Evolutionary conservation across 805 yeast species (phyloP).

Genomic region (Saturnispora sanitii): DNA sequence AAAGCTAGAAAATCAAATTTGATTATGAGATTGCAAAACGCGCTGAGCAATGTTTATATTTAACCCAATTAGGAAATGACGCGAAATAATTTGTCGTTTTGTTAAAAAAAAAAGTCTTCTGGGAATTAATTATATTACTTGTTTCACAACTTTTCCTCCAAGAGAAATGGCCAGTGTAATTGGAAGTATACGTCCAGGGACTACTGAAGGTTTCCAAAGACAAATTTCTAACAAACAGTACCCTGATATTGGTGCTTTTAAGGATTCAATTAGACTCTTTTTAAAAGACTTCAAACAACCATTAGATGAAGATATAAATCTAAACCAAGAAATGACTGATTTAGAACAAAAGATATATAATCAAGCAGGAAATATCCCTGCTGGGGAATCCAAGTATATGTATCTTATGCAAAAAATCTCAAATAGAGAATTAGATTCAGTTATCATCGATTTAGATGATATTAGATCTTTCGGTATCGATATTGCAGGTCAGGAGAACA

Average conservation of each 20-base stretch:
- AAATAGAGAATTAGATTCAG: constrained; percentile 64
- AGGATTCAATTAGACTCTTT: constrained; percentile 52
- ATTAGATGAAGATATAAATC: constrained; percentile 15
- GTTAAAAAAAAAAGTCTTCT: not conserved
- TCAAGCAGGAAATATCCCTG: constrained; percentile 17
- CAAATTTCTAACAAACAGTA: constrained; percentile 9
- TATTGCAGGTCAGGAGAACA: constrained; percentile 4
- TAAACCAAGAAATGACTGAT: constrained; percentile 20
- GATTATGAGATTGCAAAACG: no score
- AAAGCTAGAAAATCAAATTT: no score
- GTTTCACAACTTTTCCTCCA: not conserved
- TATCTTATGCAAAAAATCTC: constrained; percentile 66
- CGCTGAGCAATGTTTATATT: constrained; percentile 6
- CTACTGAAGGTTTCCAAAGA: constrained; percentile 3
- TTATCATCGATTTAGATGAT: constrained; percentile 78
- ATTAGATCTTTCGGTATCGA: constrained; percentile 45
- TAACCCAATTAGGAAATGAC: constrained; percentile 1
- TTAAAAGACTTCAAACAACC: constrained; percentile 50
- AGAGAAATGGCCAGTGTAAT: constrained; percentile 5
- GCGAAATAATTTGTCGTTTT: not conserved
- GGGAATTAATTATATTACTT: not conserved
- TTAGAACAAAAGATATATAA: constrained; percentile 23
- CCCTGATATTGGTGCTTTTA: constrained; percentile 56
- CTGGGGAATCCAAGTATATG: constrained; percentile 62
- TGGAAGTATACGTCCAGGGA: no score